Base-by-base conservation (phyloP, 2,329 filamentous ascomycete species). In the Phialocephala sp. region DNA sequence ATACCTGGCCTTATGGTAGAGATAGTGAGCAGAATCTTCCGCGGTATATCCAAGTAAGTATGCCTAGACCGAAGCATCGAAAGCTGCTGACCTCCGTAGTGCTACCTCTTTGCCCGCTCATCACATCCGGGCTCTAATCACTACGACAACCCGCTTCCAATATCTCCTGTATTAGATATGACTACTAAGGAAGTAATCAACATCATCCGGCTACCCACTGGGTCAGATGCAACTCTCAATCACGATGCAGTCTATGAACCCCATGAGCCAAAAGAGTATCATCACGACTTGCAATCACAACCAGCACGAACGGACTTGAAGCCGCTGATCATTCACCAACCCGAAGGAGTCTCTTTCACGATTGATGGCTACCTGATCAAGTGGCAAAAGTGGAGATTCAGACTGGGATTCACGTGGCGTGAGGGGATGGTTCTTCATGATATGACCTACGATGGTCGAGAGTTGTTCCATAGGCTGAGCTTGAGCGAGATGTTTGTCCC, bases 401-500 rank as follows among this genome's bases (percentile, higher is more conserved):
- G 87, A 47, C 83, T 90, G 5, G 83, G 83, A 8, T 89, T 87
- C 77, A 89, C 87, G 74, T 81, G 81, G 57, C 78, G 87, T 6
- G 87, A 89, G 74, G 87, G 87, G 22, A 83, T 84, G 6, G 85
- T 86, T 9, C 79, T 89, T 1, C 86, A 89, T 71, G 85, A 89
- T 72, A 78, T 89, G 4, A 80, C 80, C 67, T 89, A 88, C 71
- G 85, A 87, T 74, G 84, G 84, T 15, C 78, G 86, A 60, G 85
- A 82, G 61, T 77, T 89, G 37, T 80, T 89, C 72, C 85, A 89
- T 75, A 80, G 87, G 8, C 73, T 89, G 63, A 82, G 81, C 59
- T 77, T 89, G 60, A 84, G 82, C 63, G 87, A 89, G 73, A 89
- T 89, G 87, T 80, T 81, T 4, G 86, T 89, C 0, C 87, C 87